Base-by-base conservation (phyloP, 371 early-diverging fungal species). In the Neoconidiobolus thromboides region DNA sequence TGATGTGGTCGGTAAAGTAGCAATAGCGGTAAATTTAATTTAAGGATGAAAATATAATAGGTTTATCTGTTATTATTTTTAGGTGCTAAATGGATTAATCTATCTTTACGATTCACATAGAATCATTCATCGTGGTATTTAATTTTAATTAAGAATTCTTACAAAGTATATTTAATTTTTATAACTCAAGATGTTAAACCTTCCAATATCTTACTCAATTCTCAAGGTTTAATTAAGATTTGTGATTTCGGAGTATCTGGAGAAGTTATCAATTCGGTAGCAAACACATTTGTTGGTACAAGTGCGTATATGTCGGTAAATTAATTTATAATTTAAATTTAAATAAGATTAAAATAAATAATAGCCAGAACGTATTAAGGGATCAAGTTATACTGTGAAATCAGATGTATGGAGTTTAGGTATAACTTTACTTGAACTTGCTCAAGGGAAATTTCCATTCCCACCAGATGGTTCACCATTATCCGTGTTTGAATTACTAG, bases 341-440 rank as follows among this genome's bases (percentile, higher is more conserved):
- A 41, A 55, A 55, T 37, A 12, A 43, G 0, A 5, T 26, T 52
- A 48, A 37, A 48, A 49, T 26, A 48, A 26, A n/a, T 5, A 46
- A 40, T 73, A 89, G 87, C 97, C 97, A 54, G 98, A 97, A 69
- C 82, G 98, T 59, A 96, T 97, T 63, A 81, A 87, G 67, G 95
- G 93, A 54, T 81, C 79, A 60, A 78, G 80, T 55, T 93, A 96
- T 70, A 81, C 93, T 14, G 87, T 90, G 50, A 85, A 87, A 65
- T 90, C 91, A 12, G 97, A 96, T 69, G 87, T 92, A 36, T 97
- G 98, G 98, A 85, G 87, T 43, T 70, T 96, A 48, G 95, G 95
- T 2, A 82, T 96, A 48, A 86, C 94, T 1, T 68, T 96, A 52
- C 82, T 95, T 74, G 98, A 97, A 66, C 69, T 93, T 15, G 95